Conservation (phyloP, 2,329 filamentous ascomycete species). For the Capronia epimyces region DNA sequence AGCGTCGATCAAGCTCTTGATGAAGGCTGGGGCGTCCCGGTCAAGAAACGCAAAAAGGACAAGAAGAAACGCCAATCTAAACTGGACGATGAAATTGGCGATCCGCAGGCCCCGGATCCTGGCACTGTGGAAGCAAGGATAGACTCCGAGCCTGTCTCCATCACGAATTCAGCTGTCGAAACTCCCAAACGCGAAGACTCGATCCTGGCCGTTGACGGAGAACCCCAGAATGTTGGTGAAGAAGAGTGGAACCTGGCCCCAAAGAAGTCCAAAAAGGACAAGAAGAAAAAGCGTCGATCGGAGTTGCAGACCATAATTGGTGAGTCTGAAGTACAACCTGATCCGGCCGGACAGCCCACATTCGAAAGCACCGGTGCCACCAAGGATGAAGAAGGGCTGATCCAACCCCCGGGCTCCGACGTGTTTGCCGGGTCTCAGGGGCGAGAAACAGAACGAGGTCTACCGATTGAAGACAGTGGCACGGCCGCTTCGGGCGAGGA, state of each 20-base stretch:
- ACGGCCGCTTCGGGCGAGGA: neutral
- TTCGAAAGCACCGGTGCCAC: neutral
- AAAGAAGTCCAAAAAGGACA: constrained; percentile 29
- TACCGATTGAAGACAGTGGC: neutral
- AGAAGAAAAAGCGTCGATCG: constrained; percentile 32
- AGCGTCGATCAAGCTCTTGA: neutral
- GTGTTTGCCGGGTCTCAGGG: neutral
- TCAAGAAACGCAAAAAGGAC: constrained; percentile 23
- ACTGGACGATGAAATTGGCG: constrained; percentile 31
- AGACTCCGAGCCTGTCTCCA: neutral
- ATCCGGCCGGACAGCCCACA: neutral
- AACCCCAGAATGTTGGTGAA: constrained; percentile 2
- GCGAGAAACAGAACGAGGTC: neutral
- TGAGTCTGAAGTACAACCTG: neutral
- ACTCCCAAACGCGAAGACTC: neutral
- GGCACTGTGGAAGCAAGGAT: neutral
- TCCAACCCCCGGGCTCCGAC: neutral
- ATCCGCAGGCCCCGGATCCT: neutral
- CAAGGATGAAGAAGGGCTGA: neutral
- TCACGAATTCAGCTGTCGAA: neutral
- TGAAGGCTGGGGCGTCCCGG: neutral
- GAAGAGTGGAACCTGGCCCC: neutral
- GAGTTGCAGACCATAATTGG: constrained; percentile 1
- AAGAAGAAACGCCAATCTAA: constrained; percentile 18
- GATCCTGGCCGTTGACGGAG: neutral